Base-by-base conservation (phyloP, 2,329 filamentous ascomycete genomes). In the Penicillium hesseltinei region DNA sequence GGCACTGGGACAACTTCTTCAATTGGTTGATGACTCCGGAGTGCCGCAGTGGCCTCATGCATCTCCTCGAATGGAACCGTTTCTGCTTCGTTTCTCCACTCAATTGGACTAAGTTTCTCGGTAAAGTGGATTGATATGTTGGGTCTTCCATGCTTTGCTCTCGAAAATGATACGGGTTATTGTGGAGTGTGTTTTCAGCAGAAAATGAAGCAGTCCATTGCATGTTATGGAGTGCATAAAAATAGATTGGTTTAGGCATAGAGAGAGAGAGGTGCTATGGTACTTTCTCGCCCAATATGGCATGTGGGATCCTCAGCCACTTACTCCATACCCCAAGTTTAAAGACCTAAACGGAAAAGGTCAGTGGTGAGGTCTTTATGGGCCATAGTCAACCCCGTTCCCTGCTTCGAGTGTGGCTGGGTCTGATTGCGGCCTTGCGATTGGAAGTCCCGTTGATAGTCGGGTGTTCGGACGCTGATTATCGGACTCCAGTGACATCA, bases 341-440 rank as follows among this genome's bases (percentile, higher is more conserved):
- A 21, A 35, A 21, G n/a, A 33, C 27, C 19, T 42, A 43, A 33
- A 27, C 2, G 7, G 25, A 27, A 27, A 27, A 27, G 25, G 6
- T 17, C 7, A n/a, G 9, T 50, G 11, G 17, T 19, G 25, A 42
- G 39, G 36, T 27, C 47, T 38, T 27, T 23, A 19, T 46, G 45
- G 45, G 19, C 44, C 44, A 46, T 21, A 21, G 42, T 44, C 42
- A 27, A n/a, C 31, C 17, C n/a, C 15, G 27, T 52, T 45, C 50
- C 50, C 51, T 54, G 51, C 43, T 31, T 54, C 7, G n/a, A 45
- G 51, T 47, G 42, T 53, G 40, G 51, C 51, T 53, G 51, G 42
- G 51, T 47, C 33, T 4, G 45, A n/a, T n/a, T 47, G 13, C 29
- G 17, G 29, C 4, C 45, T 29, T 25, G 31, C 50, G 23, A 43